Percentiles rank a stretch among this genome's conserved stretches.
phyloP scores from a whole-genome alignment of 2,329 filamentous ascomycete species.

The Penicillium brevicompactum region DNA sequence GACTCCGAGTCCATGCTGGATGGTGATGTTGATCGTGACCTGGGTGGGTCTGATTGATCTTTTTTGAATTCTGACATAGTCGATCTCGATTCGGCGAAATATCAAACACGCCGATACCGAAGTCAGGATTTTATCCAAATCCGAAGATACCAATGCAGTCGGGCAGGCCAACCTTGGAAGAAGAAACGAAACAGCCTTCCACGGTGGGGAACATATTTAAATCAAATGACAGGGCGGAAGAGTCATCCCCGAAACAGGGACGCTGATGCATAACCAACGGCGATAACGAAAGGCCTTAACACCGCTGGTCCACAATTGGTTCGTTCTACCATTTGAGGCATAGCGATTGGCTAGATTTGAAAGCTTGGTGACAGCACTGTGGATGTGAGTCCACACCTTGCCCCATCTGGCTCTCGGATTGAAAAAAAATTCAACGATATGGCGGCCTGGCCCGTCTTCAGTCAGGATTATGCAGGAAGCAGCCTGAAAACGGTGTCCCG shows the following conservation, averaged over 20 bases:
- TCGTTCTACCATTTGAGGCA: neutral
- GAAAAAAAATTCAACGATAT: neutral
- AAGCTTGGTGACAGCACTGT: slow-evolving; percentile 1
- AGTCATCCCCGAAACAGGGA: neutral
- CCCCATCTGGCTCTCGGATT: neutral
- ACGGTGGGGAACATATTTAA: neutral
- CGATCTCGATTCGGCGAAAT: neutral
- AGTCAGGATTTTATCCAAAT: too few species aligned
- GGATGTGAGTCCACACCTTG: neutral
- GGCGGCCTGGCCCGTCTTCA: slow-evolving; percentile 7
- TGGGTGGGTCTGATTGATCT: slow-evolving; percentile 5
- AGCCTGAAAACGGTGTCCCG: neutral
- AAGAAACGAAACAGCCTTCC: neutral
- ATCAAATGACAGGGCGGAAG: neutral
- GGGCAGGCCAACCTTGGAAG: neutral
- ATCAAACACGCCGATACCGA: neutral
- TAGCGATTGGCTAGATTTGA: neutral
- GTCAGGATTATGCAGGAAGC: neutral
- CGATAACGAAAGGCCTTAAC: slow-evolving; percentile 4
- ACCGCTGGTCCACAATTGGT: neutral
- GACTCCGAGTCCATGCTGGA: slow-evolving; percentile 19
- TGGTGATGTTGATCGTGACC: slow-evolving; percentile 18
- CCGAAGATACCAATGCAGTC: too few species aligned
- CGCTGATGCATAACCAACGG: neutral
- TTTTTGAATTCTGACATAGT: slow-evolving; percentile 14